phyloP scores from a whole-genome alignment of 257 asterid genomes.

The Salvia rosmarinus region DNA sequence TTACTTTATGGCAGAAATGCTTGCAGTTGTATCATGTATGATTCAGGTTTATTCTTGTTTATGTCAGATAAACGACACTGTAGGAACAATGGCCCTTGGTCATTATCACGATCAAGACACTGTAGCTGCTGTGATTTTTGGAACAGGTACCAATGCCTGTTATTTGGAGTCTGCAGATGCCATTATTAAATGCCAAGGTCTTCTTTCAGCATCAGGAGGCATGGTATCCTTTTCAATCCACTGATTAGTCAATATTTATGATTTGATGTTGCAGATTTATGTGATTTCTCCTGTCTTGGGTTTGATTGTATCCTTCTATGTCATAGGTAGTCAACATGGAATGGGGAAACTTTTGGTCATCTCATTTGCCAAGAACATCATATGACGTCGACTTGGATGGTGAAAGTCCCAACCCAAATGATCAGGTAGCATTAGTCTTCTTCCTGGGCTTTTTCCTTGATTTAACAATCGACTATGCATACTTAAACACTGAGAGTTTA shows the following conservation, averaged over 20 bases:
- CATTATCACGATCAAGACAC: slow-evolving; percentile 84
- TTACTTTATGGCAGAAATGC: slow-evolving; percentile 1
- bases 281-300: background rate
- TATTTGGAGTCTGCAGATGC: slow-evolving; percentile 88
- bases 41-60: slow-evolving; percentile 15
- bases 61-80: slow-evolving; percentile 77
- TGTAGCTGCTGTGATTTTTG: slow-evolving; percentile 80
- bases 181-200: slow-evolving; percentile 85
- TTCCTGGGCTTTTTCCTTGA: background rate
- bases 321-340: slow-evolving; percentile 86
- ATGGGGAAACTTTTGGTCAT: slow-evolving; percentile 97
- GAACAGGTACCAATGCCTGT: slow-evolving; percentile 96
- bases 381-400: slow-evolving; percentile 79
- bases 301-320: slow-evolving; percentile 10
- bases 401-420: slow-evolving; percentile 78
- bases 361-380: slow-evolving; percentile 83
- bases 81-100: slow-evolving; percentile 84
- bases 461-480: background rate
- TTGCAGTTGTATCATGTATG: background rate
- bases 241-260: slow-evolving; percentile 8
- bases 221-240: slow-evolving; percentile 56
- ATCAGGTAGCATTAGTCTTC: slow-evolving; percentile 55
- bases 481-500: background rate
- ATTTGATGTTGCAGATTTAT: slow-evolving; percentile 8
- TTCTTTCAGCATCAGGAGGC: slow-evolving; percentile 62